These are phyloP conservation scores for Elsinoe australis DNA, from an alignment of 2,329 filamentous ascomycete species.

Conservation along the genomic window DNA sequence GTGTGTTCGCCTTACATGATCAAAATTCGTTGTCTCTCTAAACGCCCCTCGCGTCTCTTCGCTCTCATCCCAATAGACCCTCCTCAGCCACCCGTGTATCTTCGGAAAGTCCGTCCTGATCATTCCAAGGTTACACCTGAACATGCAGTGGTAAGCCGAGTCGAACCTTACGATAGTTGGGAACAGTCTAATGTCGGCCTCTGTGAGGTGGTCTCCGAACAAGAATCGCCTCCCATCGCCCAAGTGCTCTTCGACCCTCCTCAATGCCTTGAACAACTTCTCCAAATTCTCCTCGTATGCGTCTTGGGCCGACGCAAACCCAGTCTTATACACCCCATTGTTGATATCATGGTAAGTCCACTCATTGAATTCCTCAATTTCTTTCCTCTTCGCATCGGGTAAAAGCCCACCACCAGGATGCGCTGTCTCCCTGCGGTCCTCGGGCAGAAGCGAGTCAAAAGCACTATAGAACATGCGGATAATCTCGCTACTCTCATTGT, in stretches of 20 bases:
- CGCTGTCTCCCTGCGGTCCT: constrained; percentile 49
- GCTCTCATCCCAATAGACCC: constrained; percentile 41
- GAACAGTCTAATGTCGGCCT: constrained; percentile 68
- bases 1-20: constrained; percentile 28
- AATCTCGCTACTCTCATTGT: constrained; percentile 88
- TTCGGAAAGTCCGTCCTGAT: constrained; percentile 53
- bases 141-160: constrained; percentile 76
- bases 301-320: constrained; percentile 75
- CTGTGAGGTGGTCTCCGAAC: constrained; percentile 68
- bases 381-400: constrained; percentile 52
- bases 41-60: constrained; percentile 38
- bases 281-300: constrained; percentile 71
- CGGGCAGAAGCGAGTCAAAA: constrained; percentile 57
- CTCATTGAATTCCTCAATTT: constrained; percentile 69
- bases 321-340: constrained; percentile 51
- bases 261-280: constrained; percentile 67
- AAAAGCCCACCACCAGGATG: constrained; percentile 55
- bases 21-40: constrained; percentile 39
- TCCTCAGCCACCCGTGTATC: constrained; percentile 41
- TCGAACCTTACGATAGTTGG: constrained; percentile 66
- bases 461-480: constrained; percentile 79
- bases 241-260: constrained; percentile 67
- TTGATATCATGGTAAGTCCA: constrained; percentile 67
- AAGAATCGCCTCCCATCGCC: constrained; percentile 51
- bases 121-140: constrained; percentile 62